Conservation (phyloP, 345 rosid species). For the Hibiscus trionum region DNA sequence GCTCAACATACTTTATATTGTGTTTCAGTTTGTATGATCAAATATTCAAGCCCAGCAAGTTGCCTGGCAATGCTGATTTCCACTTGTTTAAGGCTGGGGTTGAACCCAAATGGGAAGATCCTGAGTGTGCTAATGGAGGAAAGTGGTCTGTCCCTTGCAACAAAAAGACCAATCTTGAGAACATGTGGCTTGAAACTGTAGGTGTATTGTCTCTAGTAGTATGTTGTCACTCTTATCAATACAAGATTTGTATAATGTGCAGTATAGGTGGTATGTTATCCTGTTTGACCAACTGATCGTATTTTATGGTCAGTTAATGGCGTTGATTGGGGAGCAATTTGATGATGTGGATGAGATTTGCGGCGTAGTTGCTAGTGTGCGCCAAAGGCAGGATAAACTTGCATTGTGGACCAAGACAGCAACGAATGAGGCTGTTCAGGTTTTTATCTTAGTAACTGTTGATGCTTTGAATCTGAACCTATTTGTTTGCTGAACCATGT, state of each 20-base stretch:
- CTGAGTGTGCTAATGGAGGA: slow-evolving; percentile 86
- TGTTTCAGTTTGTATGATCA: slow-evolving; percentile 64
- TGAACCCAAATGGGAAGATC: slow-evolving; percentile 99
- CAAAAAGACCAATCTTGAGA: slow-evolving; percentile 50
- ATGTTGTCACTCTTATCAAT: neutral
- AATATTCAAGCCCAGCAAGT: slow-evolving; percentile 70
- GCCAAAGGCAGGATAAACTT: slow-evolving; percentile 73
- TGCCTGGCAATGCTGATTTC: slow-evolving; percentile 55
- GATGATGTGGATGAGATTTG: slow-evolving; percentile 88
- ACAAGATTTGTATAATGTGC: neutral
- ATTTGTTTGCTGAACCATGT: neutral
- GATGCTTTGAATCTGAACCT: neutral
- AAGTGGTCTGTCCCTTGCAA: slow-evolving; percentile 63
- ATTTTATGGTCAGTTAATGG: slow-evolving; percentile 55
- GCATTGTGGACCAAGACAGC: slow-evolving; percentile 91
- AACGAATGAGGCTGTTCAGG: slow-evolving; percentile 90
- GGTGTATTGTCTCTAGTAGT: neutral
- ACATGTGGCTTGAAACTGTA: slow-evolving; percentile 91
- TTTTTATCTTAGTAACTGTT: slow-evolving; percentile 10
- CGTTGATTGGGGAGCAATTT: slow-evolving; percentile 89
- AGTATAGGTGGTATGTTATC: neutral
- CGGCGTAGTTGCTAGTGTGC: slow-evolving; percentile 89
- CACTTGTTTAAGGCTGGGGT: slow-evolving; percentile 85
- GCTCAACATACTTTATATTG: neutral
- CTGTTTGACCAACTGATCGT: neutral